These are phyloP conservation scores for Globisporangium solare DNA, from an alignment of 352 stramenopile species.

Conservation along the genomic window DNA sequence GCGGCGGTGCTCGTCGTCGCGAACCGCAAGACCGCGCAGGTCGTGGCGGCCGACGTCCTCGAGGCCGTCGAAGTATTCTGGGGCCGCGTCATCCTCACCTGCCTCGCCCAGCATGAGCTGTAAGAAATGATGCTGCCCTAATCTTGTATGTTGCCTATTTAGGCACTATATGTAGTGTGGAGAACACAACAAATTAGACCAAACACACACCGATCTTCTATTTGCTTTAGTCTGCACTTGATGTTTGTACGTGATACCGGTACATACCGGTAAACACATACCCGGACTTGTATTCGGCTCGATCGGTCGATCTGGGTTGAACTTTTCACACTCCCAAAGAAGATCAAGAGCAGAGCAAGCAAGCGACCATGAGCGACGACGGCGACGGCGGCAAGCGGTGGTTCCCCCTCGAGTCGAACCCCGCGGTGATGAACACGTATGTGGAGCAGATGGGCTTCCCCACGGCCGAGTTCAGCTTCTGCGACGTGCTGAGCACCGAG, in stretches of 20 bases:
- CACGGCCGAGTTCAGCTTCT: slow-evolving; percentile 82
- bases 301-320: slow-evolving; percentile 8
- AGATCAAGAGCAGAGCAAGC: not conserved
- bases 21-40: slow-evolving; percentile 36
- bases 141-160: not conserved
- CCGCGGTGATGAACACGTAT: slow-evolving; percentile 94
- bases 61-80: slow-evolving; percentile 29
- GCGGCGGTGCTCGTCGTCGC: slow-evolving; percentile 36
- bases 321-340: not conserved
- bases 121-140: not conserved
- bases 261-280: too few relatives aligned
- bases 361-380: slow-evolving; percentile 34
- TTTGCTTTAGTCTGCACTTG: too few relatives aligned
- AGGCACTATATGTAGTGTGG: not conserved
- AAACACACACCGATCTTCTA: too few relatives aligned
- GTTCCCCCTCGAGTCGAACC: slow-evolving; percentile 95
- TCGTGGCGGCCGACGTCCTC: slow-evolving; percentile 28
- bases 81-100: slow-evolving; percentile 29
- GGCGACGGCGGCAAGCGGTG: slow-evolving; percentile 57
- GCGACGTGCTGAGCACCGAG: slow-evolving; percentile 95
- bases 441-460: slow-evolving; percentile 92
- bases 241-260: too few relatives aligned
- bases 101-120: slow-evolving; percentile 5
- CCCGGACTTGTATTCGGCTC: too few relatives aligned
- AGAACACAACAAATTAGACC: too few relatives aligned